Conservation (phyloP, 768 basidiomycete species). For the Crepidotus variabilis region DNA sequence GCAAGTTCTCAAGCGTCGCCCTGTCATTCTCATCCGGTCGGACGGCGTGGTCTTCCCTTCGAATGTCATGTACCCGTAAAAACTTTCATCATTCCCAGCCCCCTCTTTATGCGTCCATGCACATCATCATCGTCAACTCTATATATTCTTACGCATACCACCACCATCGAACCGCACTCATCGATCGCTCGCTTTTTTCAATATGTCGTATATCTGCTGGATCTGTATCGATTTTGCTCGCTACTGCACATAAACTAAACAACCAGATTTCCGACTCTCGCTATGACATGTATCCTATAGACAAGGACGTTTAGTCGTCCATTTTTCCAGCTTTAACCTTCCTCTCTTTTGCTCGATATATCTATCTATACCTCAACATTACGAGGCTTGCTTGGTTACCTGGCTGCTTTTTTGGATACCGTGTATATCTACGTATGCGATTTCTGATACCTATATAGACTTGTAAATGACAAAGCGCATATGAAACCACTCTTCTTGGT, state of each 20-base stretch:
- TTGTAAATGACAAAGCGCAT: not conserved
- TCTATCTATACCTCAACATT: slow-evolving; percentile 3
- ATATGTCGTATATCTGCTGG: slow-evolving; percentile 22
- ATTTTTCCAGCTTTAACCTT: slow-evolving; percentile 7
- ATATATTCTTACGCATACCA: slow-evolving; percentile 4
- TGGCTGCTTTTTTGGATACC: not conserved
- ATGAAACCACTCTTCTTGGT: not conserved
- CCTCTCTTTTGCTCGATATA: slow-evolving; percentile 13
- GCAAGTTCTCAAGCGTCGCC: slow-evolving; percentile 63
- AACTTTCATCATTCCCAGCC: slow-evolving; percentile 7
- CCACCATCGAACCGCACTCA: slow-evolving; percentile 6
- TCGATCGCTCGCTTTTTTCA: slow-evolving; percentile 9
- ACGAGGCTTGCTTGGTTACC: not conserved
- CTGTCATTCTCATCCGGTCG: slow-evolving; percentile 76
- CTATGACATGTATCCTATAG: slow-evolving; percentile 21
- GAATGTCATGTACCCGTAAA: slow-evolving; percentile 72
- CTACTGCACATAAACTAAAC: slow-evolving; percentile 12
- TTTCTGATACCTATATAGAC: not conserved
- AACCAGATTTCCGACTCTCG: not conserved
- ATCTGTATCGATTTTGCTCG: slow-evolving; percentile 20
- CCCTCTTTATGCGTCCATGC: slow-evolving; percentile 16
- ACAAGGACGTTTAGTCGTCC: slow-evolving; percentile 15
- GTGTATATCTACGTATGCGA: not conserved
- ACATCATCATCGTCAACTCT: slow-evolving; percentile 11
- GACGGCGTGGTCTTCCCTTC: slow-evolving; percentile 91